phyloP scores from a whole-genome alignment of 23 red algal species.

The Cyanidium caldarium region DNA sequence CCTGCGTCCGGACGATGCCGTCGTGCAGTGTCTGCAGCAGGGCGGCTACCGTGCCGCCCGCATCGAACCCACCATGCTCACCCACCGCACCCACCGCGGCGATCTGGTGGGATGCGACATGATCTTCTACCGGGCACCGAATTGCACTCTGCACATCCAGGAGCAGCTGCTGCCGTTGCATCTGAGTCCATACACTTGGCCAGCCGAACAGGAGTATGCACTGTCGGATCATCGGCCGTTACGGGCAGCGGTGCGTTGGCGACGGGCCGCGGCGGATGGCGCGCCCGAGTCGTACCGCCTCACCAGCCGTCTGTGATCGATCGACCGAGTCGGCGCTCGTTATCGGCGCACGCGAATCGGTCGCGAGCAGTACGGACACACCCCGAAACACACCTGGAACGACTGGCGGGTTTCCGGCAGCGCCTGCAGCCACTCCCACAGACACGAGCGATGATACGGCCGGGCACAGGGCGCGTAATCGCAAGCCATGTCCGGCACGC shows the following conservation, averaged over 20 bases:
- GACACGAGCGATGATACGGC: neutral
- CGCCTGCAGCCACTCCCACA: neutral
- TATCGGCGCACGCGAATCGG: slow-evolving; percentile 4
- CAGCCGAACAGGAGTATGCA: neutral
- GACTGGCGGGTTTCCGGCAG: neutral
- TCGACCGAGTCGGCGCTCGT: too few species aligned
- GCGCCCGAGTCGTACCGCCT: neutral
- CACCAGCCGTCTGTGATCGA: too few species aligned
- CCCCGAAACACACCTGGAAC: neutral
- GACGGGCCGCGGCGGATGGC: neutral
- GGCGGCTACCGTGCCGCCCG: neutral
- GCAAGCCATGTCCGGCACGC: neutral
- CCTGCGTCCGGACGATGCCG: neutral
- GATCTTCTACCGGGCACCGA: neutral
- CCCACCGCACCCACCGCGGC: neutral
- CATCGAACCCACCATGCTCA: neutral
- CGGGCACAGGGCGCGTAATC: neutral
- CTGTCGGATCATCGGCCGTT: neutral
- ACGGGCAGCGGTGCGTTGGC: neutral
- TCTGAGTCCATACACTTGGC: neutral
- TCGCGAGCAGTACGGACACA: neutral
- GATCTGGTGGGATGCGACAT: neutral
- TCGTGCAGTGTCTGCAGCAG: neutral
- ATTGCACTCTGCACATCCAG: neutral
- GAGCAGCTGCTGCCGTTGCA: neutral